Percentiles rank a stretch among this genome's conserved stretches.
phyloP scores from a whole-genome alignment of 176 grass and related monocot species.

The Oryza nivara region DNA sequence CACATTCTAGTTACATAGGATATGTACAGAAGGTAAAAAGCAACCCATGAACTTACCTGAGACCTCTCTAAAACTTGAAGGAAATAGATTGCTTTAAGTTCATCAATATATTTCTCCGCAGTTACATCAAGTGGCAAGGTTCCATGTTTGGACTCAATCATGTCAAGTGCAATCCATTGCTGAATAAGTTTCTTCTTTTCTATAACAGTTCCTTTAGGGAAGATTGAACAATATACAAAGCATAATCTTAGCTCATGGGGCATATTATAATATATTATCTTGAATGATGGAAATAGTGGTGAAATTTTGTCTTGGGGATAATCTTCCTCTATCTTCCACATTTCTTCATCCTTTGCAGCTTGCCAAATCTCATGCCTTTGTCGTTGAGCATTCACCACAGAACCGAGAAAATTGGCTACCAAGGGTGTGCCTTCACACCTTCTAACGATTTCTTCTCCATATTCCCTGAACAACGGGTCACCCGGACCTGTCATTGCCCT shows the following conservation, averaged over 20 bases:
- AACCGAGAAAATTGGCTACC: slow-evolving; percentile 54
- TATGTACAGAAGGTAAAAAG: not conserved
- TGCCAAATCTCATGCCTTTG: slow-evolving; percentile 46
- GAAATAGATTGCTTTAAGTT: slow-evolving; percentile 53
- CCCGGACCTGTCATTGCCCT: slow-evolving; percentile 38
- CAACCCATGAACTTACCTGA: slow-evolving; percentile 30
- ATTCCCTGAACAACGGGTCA: slow-evolving; percentile 48
- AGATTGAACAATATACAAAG: slow-evolving; percentile 63
- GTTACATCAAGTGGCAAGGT: slow-evolving; percentile 51
- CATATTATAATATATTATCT: slow-evolving; percentile 58
- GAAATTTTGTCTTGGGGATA: slow-evolving; percentile 44
- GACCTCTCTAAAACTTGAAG: slow-evolving; percentile 37
- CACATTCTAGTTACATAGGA: slow-evolving; percentile 6
- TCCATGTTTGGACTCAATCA: slow-evolving; percentile 57
- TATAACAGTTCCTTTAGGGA: slow-evolving; percentile 53
- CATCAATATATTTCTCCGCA: slow-evolving; percentile 58
- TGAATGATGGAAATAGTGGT: slow-evolving; percentile 47
- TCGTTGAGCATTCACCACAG: slow-evolving; percentile 50
- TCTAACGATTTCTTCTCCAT: slow-evolving; percentile 51
- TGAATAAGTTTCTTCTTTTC: slow-evolving; percentile 52
- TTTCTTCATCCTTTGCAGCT: slow-evolving; percentile 45
- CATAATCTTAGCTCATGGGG: slow-evolving; percentile 57
- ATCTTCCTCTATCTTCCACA: slow-evolving; percentile 56
- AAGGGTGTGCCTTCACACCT: slow-evolving; percentile 53
- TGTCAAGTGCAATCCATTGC: slow-evolving; percentile 63